Percentiles rank a stretch among this genome's conserved stretches.
Conservation (phyloP, 306 rosid species). For the Cotoneaster glaucophyllus region DNA sequence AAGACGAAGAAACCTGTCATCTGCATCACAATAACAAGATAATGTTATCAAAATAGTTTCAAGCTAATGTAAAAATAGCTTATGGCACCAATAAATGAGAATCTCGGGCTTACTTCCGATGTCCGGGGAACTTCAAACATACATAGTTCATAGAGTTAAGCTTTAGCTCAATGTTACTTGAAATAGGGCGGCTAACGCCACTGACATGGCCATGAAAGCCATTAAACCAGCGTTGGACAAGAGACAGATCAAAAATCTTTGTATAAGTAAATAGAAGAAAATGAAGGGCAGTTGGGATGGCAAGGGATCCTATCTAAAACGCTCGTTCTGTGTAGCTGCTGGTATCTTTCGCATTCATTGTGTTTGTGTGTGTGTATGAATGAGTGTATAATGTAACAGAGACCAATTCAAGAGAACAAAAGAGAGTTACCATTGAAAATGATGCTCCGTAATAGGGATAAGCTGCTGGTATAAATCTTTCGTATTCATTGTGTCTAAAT, state of each 20-base stretch:
- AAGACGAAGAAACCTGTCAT: constrained; percentile 86
- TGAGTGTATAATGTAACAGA: background rate
- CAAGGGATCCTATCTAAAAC: background rate
- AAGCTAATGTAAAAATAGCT: no score
- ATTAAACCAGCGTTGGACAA: background rate
- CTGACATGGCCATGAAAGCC: background rate
- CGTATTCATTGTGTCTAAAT: constrained; percentile 89
- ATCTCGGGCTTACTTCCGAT: no score
- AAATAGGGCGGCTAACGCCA: background rate
- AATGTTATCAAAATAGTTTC: no score
- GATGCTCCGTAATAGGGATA: constrained; percentile 92
- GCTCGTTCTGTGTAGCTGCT: background rate
- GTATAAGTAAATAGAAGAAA: background rate
- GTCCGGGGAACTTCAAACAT: no score
- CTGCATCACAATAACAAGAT: constrained; percentile 44
- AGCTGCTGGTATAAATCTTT: constrained; percentile 91
- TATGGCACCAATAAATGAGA: background rate
- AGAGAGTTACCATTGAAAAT: constrained; percentile 70
- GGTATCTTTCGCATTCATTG: no score
- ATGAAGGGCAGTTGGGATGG: background rate
- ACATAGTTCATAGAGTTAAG: no score
- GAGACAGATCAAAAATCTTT: background rate
- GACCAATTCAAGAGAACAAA: background rate
- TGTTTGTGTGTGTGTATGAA: no score
- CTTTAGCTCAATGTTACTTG: no score